Evolutionary conservation across 1,139 yeast genomes (phyloP), one percentile per base, ranked within the genome.

Genomic region (Candida tunisiensis): DNA sequence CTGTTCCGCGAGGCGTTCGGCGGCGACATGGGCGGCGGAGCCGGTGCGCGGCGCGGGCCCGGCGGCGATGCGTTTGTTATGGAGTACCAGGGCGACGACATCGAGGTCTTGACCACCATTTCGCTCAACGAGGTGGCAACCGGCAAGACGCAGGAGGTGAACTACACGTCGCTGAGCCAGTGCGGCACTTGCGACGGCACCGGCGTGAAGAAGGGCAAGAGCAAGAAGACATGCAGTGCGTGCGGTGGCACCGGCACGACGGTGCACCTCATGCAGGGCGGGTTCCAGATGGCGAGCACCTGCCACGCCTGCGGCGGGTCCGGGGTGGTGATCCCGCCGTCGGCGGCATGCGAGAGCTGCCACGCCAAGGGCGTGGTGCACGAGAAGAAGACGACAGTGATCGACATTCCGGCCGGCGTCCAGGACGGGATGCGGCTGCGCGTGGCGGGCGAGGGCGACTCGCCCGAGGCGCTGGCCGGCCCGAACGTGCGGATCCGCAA

Each of bases 241-340:
- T 88, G 99, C 60, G 85, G 83, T 32, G 99, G 99, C 32, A 68
- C 93, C 0, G 99, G 99, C 6, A 77, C 85, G 25, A 70, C 78
- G 15, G 78, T 85, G 14, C 95, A 85, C 44, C 60, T 70, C 31
- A 65, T 83, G 49, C 74, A 73, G 40, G 95, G 93, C 7, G 96
- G 96, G 0, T 91, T 88, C 68, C 95, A 85, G 44, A 83, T 91
- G 94, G 74, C 93, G 3, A 74, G 93, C 3, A 82, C 95, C 9
- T 88, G 99, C 63, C 65, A 65, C 29, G 59, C 74, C 2, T 88
- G 99, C 62, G 72, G 65, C 27, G 99, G 99, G 24, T 59, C 79
- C 3, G 99, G 99, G 30, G 91, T 82, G 2, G 63, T 62, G 4
- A 72, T 83, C 28, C 67, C 74, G 25, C 60, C 67, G 22, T 57